Conservation (phyloP, 306 rosid species). For the Cicer yamashitae region DNA sequence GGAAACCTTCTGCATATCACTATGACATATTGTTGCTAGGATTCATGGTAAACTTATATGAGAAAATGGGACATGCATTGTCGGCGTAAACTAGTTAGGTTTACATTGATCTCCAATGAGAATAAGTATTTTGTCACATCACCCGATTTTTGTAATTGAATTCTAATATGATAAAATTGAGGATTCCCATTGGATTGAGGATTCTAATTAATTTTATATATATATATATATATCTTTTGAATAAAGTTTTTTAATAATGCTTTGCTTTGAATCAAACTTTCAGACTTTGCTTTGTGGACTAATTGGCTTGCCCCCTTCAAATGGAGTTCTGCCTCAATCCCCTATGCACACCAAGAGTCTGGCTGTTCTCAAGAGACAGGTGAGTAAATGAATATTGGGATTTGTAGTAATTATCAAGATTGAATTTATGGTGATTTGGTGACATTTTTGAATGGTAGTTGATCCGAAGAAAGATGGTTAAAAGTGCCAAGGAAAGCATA, state of each 20-base stretch:
- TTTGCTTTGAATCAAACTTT: slow-evolving; percentile 20
- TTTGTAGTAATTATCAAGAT: slow-evolving; percentile 3
- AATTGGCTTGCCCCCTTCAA: slow-evolving; percentile 87
- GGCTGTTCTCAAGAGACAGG: slow-evolving; percentile 80
- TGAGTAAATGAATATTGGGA: slow-evolving; percentile 32
- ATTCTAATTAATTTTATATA: too few species aligned
- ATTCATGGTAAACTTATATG: slow-evolving; percentile 52
- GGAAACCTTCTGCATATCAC: slow-evolving; percentile 87
- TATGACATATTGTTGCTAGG: slow-evolving; percentile 81
- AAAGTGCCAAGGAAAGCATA: slow-evolving; percentile 86
- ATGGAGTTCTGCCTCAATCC: slow-evolving; percentile 93
- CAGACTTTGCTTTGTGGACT: slow-evolving; percentile 90
- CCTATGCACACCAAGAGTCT: slow-evolving; percentile 98
- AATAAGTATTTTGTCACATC: too few species aligned
- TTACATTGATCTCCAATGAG: too few species aligned
- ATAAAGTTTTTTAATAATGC: neutral
- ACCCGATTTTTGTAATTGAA: too few species aligned
- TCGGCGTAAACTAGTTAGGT: too few species aligned
- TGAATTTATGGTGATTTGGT: slow-evolving; percentile 23
- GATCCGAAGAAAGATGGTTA: slow-evolving; percentile 72
- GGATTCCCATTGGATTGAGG: too few species aligned
- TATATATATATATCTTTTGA: neutral
- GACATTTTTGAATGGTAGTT: slow-evolving; percentile 50
- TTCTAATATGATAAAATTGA: too few species aligned
- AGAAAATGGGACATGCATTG: too few species aligned